A percentile compares a stretch with the other conserved stretches of the same genome.
Conservation (phyloP, 495 filamentous ascomycete species). For the Tuber borchii region DNA sequence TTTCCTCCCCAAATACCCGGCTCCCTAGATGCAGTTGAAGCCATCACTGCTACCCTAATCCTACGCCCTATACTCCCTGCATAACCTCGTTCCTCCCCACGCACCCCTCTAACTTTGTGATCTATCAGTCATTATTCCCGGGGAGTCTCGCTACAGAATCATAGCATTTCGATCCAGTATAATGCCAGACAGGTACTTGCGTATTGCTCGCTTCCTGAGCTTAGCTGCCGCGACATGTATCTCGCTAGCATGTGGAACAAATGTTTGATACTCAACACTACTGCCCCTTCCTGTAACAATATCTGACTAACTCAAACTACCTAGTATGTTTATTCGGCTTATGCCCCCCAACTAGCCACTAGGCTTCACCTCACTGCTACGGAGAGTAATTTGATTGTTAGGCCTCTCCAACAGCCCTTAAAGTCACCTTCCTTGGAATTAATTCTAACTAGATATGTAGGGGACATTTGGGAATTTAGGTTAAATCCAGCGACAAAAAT, state of each 20-base stretch:
- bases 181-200: conserved; percentile 31
- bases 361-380: conserved; percentile 79
- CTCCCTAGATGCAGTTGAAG: not conserved
- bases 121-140: not conserved
- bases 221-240: conserved; percentile 68
- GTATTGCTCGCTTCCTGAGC: conserved; percentile 38
- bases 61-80: not conserved
- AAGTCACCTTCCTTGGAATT: not conserved
- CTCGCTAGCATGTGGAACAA: conserved; percentile 84
- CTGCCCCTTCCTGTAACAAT: conserved; percentile 21
- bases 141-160: not conserved
- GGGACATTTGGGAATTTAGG: conserved; percentile 88
- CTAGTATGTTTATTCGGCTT: conserved; percentile 98
- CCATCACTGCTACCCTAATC: not conserved
- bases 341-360: conserved; percentile 90
- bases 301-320: conserved; percentile 1
- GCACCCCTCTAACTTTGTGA: not conserved
- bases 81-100: not conserved
- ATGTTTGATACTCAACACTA: conserved; percentile 53
- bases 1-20: not conserved
- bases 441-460: conserved; percentile 42
- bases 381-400: conserved; percentile 79
- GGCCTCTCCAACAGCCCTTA: conserved; percentile 32
- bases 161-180: not conserved
- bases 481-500: conserved; percentile 52